Evolutionary conservation across 2,329 filamentous ascomycete species (phyloP), one percentile per base, ranked within the genome.

Genomic region (Paracamarosporium sp.): DNA sequence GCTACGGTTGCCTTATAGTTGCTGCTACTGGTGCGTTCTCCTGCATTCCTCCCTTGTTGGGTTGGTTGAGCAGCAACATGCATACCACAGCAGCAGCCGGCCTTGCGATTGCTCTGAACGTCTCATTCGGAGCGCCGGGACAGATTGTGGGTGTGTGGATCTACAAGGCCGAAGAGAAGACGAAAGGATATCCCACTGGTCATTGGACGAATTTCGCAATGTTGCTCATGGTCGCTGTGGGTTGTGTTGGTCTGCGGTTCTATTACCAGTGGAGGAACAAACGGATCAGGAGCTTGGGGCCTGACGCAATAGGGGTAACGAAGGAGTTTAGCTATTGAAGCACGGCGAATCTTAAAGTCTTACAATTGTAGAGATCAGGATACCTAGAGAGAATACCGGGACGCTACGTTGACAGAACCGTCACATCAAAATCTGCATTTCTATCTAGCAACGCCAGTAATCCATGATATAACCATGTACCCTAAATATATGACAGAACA

Each of bases 81-180:
- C 85, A 85, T 67, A 86, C 82, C 53, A 90, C 89, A 0, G 85
- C 86, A 0, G 83, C 88, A 0, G 85, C 86, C 0, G 89, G 89
- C 0, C 80, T 92, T 11, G 89, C 88, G 1, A 89, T 91, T 54
- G 89, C 88, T 0, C 75, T 92, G 60, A 91, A 91, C 61, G 85
- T 91, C 15, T 87, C 85, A 1, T 82, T 90, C 47, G 88, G 88
- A 0, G 88, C 88, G 0, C 81, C 88, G 0, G 89, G 89, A 0
- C 89, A 91, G 72, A 91, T 92, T 38, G 84, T 86, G 0, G 89
- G 88, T 0, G 87, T 90, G 1, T 92, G 88, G 88, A 91, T 90
- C 60, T 91, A 91, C 76, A 89, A 88, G 68, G 80, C 84, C 1
- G 76, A 84, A 11, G 87, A 92, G 72, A 83, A 82, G 17, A 72